phyloP scores from a whole-genome alignment of 257 asterid genomes.

The Euphrasia confusa region DNA sequence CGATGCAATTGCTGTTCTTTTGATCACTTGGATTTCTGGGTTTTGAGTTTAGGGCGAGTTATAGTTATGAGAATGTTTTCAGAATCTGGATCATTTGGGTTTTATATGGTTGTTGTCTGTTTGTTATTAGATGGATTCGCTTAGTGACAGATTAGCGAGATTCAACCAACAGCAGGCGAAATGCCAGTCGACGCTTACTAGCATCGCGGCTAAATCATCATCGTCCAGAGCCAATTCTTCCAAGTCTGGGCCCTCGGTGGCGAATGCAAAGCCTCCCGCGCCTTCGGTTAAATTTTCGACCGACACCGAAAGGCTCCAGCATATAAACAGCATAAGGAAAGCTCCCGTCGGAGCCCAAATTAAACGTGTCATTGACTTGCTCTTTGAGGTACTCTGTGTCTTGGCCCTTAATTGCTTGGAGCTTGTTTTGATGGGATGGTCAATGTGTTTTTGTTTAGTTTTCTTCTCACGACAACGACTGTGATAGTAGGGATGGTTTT shows the following conservation, averaged over 20 bases:
- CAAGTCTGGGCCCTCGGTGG: slow-evolving; percentile 30
- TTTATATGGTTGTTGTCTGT: background rate
- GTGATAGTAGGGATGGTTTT: background rate
- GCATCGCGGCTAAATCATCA: slow-evolving; percentile 44
- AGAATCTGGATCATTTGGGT: background rate
- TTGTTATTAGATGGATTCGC: slow-evolving; percentile 43
- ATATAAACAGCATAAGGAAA: slow-evolving; percentile 86
- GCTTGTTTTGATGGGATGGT: background rate
- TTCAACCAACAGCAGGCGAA: slow-evolving; percentile 69
- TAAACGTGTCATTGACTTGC: slow-evolving; percentile 78
- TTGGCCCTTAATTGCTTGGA: background rate
- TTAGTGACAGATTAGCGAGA: slow-evolving; percentile 46
- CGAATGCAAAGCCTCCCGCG: slow-evolving; percentile 48
- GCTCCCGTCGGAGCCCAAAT: slow-evolving; percentile 96
- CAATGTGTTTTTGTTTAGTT: background rate
- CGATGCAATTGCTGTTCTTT: background rate
- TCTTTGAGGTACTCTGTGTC: slow-evolving; percentile 50
- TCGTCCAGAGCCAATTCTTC: slow-evolving; percentile 40
- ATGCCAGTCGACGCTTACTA: slow-evolving; percentile 48
- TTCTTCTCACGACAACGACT: background rate
- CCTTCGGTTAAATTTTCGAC: slow-evolving; percentile 69
- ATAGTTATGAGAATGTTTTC: background rate
- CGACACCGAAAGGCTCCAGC: slow-evolving; percentile 83
- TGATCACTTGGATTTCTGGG: background rate
- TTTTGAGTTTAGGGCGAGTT: background rate